Percentiles rank a stretch among this genome's conserved stretches.
These are phyloP conservation scores for Meira miltonrushii DNA, from an alignment of 1,284 basidiomycete genomes.

Conservation along the genomic window DNA sequence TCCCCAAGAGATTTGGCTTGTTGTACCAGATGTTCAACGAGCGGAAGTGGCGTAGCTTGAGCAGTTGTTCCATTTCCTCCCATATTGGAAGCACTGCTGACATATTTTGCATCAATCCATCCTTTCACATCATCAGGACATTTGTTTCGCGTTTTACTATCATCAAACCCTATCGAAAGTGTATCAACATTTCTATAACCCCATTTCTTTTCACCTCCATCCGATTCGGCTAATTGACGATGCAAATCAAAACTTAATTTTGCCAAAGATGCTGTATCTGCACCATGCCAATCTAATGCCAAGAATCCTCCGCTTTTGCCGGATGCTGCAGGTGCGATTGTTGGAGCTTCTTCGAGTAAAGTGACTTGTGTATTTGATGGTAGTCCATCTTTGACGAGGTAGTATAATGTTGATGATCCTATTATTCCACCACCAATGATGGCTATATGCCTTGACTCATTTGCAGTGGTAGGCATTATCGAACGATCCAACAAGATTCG, in stretches of 20 bases:
- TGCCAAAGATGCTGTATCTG: constrained; percentile 58
- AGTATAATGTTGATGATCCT: constrained; percentile 77
- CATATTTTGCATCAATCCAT: constrained; percentile 50
- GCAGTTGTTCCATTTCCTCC: constrained; percentile 60
- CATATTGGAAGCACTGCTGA: constrained; percentile 42
- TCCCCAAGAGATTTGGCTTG: constrained; percentile 50
- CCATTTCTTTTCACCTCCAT: constrained; percentile 66
- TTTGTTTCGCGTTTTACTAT: constrained; percentile 1
- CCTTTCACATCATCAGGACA: constrained; percentile 11
- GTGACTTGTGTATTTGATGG: constrained; percentile 41
- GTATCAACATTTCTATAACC: constrained; percentile 68
- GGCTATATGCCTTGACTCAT: constrained; percentile 24
- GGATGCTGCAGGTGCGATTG: constrained; percentile 63
- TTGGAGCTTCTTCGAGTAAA: constrained; percentile 69
- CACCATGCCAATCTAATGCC: constrained; percentile 67
- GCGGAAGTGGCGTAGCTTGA: constrained; percentile 73
- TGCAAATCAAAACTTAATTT: constrained; percentile 75
- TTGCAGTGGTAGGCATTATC: neutral
- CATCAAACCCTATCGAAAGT: constrained; percentile 10
- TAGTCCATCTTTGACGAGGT: constrained; percentile 55
- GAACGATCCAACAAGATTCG: neutral
- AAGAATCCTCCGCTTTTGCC: constrained; percentile 91
- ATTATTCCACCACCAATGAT: constrained; percentile 64
- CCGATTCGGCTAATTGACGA: constrained; percentile 67
- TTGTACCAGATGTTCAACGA: constrained; percentile 71